phyloP scores from a whole-genome alignment of 2,329 filamentous ascomycete species.

The Zymoseptoria tritici region DNA sequence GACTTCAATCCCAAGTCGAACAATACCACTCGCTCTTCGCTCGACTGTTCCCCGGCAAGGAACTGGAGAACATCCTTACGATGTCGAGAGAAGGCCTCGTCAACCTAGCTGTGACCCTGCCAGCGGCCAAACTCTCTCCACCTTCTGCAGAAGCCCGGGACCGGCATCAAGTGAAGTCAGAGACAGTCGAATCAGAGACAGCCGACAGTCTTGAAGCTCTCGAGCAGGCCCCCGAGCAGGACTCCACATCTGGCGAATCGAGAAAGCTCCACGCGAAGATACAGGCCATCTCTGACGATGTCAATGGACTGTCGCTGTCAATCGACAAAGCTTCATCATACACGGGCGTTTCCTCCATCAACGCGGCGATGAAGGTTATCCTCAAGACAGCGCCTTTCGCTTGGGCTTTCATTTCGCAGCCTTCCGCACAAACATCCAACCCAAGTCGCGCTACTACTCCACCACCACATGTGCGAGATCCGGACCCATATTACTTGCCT shows the following conservation, averaged over 20 bases:
- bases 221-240: constrained; percentile 61
- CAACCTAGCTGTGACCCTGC: constrained; percentile 37
- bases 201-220: constrained; percentile 51
- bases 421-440: constrained; percentile 21
- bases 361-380: constrained; percentile 28
- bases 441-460: constrained; percentile 24
- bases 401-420: constrained; percentile 20
- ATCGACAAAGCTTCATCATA: constrained; percentile 27
- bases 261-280: constrained; percentile 34
- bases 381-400: constrained; percentile 26
- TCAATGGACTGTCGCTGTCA: constrained; percentile 27
- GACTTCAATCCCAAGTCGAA: constrained; percentile 46
- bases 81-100: constrained; percentile 40
- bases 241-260: constrained; percentile 61
- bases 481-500: constrained; percentile 20
- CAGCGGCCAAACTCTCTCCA: constrained; percentile 33
- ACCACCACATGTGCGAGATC: constrained; percentile 12
- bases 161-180: background rate
- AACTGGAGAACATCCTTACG: constrained; percentile 34
- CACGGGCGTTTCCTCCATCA: constrained; percentile 28
- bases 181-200: constrained; percentile 39
- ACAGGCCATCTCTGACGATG: constrained; percentile 34
- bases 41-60: constrained; percentile 37
- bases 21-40: constrained; percentile 38
- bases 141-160: constrained; percentile 3